A percentile compares a stretch with the other conserved stretches of the same genome.
Conservation (phyloP, 2,329 filamentous ascomycete species). For the Calonectria pauciramosa region DNA sequence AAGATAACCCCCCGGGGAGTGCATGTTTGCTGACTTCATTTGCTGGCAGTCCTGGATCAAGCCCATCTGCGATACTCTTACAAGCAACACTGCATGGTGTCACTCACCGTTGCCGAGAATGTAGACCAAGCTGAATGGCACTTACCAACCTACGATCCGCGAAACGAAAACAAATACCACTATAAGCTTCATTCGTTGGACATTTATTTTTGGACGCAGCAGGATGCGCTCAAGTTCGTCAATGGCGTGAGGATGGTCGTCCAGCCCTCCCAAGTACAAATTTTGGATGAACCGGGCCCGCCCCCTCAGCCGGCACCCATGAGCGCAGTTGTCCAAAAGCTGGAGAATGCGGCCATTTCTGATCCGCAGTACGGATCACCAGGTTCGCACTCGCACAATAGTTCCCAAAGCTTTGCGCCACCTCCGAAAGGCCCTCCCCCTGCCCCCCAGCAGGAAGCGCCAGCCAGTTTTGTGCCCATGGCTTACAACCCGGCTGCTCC, state of each 20-base stretch:
- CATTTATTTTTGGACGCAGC: slow-evolving; percentile 83
- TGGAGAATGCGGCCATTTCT: slow-evolving; percentile 79
- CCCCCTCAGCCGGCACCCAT: slow-evolving; percentile 64
- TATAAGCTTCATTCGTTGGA: slow-evolving; percentile 83
- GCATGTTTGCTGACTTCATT: slow-evolving; percentile 27
- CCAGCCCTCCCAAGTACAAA: slow-evolving; percentile 70
- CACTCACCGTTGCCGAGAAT: slow-evolving; percentile 71
- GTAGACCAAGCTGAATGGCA: slow-evolving; percentile 77
- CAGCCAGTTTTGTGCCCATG: slow-evolving; percentile 68
- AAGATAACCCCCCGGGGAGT: slow-evolving; percentile 19
- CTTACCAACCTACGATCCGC: slow-evolving; percentile 78
- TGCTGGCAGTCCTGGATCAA: slow-evolving; percentile 72
- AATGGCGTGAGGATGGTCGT: slow-evolving; percentile 76
- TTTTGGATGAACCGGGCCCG: slow-evolving; percentile 74
- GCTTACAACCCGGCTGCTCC: slow-evolving; percentile 86
- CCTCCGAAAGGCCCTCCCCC: slow-evolving; percentile 40
- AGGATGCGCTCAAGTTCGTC: slow-evolving; percentile 79
- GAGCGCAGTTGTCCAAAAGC: slow-evolving; percentile 79
- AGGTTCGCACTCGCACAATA: slow-evolving; percentile 35
- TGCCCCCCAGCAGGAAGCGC: slow-evolving; percentile 9
- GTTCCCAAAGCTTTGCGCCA: slow-evolving; percentile 38
- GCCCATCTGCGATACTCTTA: slow-evolving; percentile 78
- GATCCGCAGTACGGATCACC: slow-evolving; percentile 62
- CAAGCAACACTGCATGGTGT: slow-evolving; percentile 80
- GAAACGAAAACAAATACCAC: slow-evolving; percentile 83